phyloP scores from a whole-genome alignment of 208 protist genomes.

The Acanthamoeba castellanii region DNA sequence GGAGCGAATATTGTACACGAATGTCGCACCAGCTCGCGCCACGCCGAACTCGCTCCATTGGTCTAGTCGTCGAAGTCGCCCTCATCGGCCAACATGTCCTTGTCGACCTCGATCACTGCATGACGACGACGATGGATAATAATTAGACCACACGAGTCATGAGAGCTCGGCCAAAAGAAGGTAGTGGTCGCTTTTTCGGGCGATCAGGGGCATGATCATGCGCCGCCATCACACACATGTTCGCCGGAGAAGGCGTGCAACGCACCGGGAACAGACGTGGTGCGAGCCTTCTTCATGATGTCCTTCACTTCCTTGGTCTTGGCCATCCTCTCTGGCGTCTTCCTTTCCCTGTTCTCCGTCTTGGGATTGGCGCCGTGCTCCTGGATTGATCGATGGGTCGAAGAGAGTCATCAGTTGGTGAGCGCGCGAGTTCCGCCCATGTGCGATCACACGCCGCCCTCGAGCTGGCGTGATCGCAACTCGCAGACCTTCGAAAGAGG shows the following conservation, averaged over 20 bases:
- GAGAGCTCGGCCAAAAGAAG: too few relatives aligned
- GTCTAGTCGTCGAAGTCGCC: slow-evolving; percentile 45
- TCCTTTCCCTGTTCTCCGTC: slow-evolving; percentile 56
- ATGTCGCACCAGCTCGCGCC: neutral
- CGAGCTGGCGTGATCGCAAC: too few relatives aligned
- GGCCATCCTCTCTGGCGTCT: slow-evolving; percentile 60
- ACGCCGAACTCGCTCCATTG: neutral
- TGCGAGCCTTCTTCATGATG: slow-evolving; percentile 2
- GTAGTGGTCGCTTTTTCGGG: too few relatives aligned
- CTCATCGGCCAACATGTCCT: slow-evolving; percentile 66
- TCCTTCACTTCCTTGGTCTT: slow-evolving; percentile 62
- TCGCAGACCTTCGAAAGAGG: too few relatives aligned
- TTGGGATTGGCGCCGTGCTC: slow-evolving; percentile 60
- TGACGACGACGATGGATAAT: too few relatives aligned
- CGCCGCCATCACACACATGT: too few relatives aligned
- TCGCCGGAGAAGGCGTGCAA: neutral
- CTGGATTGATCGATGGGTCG: neutral
- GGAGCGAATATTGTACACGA: neutral
- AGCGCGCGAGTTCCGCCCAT: too few relatives aligned
- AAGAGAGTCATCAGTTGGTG: neutral
- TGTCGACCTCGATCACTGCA: slow-evolving; percentile 62
- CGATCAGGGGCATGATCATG: too few relatives aligned
- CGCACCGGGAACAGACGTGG: slow-evolving; percentile 27
- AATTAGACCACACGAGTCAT: too few relatives aligned
- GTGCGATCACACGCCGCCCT: too few relatives aligned